Evolutionary conservation across 176 grass and related monocot species (phyloP).

Genomic region (sorghum (Sorghum bicolor)): Sorghum_bicolor_NCBIv3 NC_012878.2:9905001-9905500

Average conservation of each 20-base stretch:
- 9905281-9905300: neutral
- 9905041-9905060: too few relatives aligned
- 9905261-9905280: too few relatives aligned
- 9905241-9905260: neutral
- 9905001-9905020: too few relatives aligned
- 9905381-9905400: slow-evolving; percentile 40
- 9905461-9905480: slow-evolving; percentile 39
- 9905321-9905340: neutral
- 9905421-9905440: slow-evolving; percentile 64
- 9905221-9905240: neutral
- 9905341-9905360: neutral
- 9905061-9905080: neutral
- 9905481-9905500: slow-evolving; percentile 59
- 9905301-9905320: neutral
- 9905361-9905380: slow-evolving; percentile 28
- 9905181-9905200: neutral
- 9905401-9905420: slow-evolving; percentile 59
- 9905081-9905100: too few relatives aligned
- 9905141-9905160: neutral
- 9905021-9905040: too few relatives aligned
- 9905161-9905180: neutral
- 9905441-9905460: slow-evolving; percentile 61
- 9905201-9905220: neutral
- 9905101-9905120: neutral
- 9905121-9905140: neutral